These are phyloP conservation scores for Candolleomyces eurysporus DNA, from an alignment of 768 basidiomycete species.

Conservation along the genomic window DNA sequence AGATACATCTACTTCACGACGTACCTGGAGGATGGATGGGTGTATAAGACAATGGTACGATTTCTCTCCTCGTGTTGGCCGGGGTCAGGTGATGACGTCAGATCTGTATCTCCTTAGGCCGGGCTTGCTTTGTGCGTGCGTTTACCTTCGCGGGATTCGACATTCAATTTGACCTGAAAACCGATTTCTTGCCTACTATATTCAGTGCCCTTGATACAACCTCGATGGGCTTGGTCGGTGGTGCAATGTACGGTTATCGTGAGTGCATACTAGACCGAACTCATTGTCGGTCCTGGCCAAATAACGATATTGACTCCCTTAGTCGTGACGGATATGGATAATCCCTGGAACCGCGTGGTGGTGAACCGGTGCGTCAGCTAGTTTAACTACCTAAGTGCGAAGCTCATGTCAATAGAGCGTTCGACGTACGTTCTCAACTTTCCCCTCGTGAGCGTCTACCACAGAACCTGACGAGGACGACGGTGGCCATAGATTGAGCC, in stretches of 20 bases:
- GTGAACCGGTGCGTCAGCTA: background rate
- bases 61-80: background rate
- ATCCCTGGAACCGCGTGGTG: background rate
- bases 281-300: background rate
- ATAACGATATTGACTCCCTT: background rate
- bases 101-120: background rate
- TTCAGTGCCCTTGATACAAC: constrained; percentile 10
- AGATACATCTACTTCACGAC: background rate
- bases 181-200: background rate
- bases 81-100: background rate
- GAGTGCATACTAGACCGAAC: background rate
- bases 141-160: background rate
- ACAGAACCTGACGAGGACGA: background rate
- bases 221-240: constrained; percentile 9
- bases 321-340: background rate
- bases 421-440: background rate
- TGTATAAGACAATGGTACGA: constrained; percentile 9
- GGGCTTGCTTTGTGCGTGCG: background rate
- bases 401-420: background rate
- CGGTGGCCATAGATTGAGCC: background rate
- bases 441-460: background rate
- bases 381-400: background rate
- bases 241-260: constrained; percentile 15
- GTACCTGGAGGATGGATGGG: constrained; percentile 8
- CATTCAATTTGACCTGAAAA: background rate